Evolutionary conservation across 176 grass and related monocot genomes (phyloP), one percentile per base, ranked within the genome.

Genomic region (Saccharum spontaneum): DNA sequence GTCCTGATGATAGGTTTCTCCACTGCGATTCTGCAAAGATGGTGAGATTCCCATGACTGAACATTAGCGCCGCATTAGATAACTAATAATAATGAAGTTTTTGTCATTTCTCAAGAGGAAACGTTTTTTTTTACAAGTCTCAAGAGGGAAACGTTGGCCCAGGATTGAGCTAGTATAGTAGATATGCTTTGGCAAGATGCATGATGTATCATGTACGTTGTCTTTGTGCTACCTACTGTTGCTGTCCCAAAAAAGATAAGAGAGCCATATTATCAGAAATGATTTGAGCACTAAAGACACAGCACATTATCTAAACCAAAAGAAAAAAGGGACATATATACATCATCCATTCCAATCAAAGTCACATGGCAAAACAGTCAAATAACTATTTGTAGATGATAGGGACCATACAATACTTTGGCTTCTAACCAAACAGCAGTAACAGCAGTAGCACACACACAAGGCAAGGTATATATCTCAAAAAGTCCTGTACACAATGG

Each of bases 361-460:
- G 13, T 54, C 66, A 77, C 40, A 85, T 89, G 63, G 28, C 30
- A 76, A 22, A 76, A 49, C 63, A 81, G 20, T 63, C 18, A 63
- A 70, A n/a, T 44, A 39, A 60, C 9, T 79, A 55, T 84, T 71
- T 54, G 64, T 10, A 88, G 44, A 31, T 66, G 55, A 54, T 65
- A 82, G 57, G 11, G 45, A 75, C 57, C 22, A 39, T 46, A 15
- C 40, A 11, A 5, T 11, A 23, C 20, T 23, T 79, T 44, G n/a
- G 16, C 20, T 30, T 37, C 63, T 8, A 45, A 83, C 39, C 81
- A 79, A 10, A 40, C 43, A n/a, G 54, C 4, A n/a, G 54, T 3
- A 57, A 22, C 3, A 57, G 52, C 3, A 38, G 40, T 16, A 13
- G 12, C n/a, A 22, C 17, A 13, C 33, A 10, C 33, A 74, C 18